Conservation (phyloP, 257 asterid genomes). For the Fraxinus excelsior region DNA sequence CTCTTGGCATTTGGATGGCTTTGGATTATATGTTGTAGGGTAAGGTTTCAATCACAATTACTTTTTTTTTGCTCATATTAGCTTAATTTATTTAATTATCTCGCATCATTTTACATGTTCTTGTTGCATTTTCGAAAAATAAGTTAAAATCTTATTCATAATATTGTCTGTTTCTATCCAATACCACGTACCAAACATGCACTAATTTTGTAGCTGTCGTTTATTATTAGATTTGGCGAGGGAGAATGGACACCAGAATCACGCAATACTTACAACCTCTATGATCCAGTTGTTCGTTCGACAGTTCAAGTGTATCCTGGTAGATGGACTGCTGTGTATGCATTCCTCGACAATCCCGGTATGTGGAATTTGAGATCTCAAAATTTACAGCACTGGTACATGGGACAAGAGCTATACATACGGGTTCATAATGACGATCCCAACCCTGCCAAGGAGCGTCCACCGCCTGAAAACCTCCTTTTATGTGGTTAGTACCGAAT, state of each 20-base stretch:
- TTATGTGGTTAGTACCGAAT: slow-evolving; percentile 30
- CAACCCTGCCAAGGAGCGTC: slow-evolving; percentile 46
- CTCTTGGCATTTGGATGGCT: slow-evolving; percentile 88
- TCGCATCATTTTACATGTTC: too few relatives aligned
- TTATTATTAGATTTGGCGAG: slow-evolving; percentile 41
- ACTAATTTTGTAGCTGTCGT: neutral
- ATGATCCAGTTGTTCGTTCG: slow-evolving; percentile 56
- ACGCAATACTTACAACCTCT: slow-evolving; percentile 43
- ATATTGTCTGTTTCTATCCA: too few relatives aligned
- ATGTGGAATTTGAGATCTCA: slow-evolving; percentile 52
- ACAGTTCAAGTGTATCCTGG: slow-evolving; percentile 47
- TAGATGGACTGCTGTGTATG: slow-evolving; percentile 39
- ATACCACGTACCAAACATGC: neutral
- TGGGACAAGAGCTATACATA: slow-evolving; percentile 45
- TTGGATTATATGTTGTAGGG: slow-evolving; percentile 66
- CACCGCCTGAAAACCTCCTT: slow-evolving; percentile 38
- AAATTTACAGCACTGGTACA: slow-evolving; percentile 39
- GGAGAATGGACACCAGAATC: slow-evolving; percentile 53
- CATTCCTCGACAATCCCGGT: slow-evolving; percentile 43
- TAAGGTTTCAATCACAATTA: slow-evolving; percentile 22
- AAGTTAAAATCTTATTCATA: too few relatives aligned
- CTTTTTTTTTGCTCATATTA: too few relatives aligned
- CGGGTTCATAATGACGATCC: slow-evolving; percentile 41
- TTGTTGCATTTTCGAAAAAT: too few relatives aligned
- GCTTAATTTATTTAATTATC: too few relatives aligned